Evolutionary conservation across 176 grass and related monocot genomes (phyloP).

Genomic region (Lolium multiflorum): DNA sequence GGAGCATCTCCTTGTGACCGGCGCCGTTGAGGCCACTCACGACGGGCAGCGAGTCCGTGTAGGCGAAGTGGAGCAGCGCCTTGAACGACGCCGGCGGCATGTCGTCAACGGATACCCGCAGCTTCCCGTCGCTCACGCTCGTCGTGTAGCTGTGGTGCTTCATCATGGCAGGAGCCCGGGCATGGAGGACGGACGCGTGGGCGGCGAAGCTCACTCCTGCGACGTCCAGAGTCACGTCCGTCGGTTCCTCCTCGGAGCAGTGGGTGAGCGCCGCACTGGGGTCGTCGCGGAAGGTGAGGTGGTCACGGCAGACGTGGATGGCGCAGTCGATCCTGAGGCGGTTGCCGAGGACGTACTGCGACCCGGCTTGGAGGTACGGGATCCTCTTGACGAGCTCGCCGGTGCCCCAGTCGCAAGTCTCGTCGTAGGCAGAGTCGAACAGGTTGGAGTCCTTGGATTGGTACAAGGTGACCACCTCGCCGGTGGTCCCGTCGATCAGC

Average conservation of each 20-base stretch:
- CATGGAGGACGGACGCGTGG: conserved; percentile 7
- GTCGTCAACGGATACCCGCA: background rate
- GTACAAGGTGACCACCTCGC: background rate
- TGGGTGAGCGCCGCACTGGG: background rate
- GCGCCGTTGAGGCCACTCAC: background rate
- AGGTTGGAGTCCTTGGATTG: background rate
- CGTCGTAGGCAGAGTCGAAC: background rate
- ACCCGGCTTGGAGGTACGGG: background rate
- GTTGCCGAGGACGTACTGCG: background rate
- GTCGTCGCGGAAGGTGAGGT: conserved; percentile 1
- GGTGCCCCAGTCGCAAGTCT: background rate
- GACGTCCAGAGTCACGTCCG: conserved; percentile 12
- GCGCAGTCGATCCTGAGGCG: conserved; percentile 21
- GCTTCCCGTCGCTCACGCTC: background rate
- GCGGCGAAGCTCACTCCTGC: background rate
- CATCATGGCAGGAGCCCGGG: background rate
- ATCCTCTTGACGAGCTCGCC: background rate
- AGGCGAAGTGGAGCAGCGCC: conserved; percentile 24
- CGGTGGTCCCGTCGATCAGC: conserved; percentile 15
- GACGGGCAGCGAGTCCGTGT: conserved; percentile 12
- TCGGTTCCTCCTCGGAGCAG: background rate
- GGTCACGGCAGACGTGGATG: background rate
- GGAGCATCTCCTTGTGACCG: background rate
- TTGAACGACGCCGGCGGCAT: background rate
- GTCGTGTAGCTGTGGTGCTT: background rate